Conservation (phyloP, 176 grass and related monocot species). For the Puccinellia tenuiflora region DNA sequence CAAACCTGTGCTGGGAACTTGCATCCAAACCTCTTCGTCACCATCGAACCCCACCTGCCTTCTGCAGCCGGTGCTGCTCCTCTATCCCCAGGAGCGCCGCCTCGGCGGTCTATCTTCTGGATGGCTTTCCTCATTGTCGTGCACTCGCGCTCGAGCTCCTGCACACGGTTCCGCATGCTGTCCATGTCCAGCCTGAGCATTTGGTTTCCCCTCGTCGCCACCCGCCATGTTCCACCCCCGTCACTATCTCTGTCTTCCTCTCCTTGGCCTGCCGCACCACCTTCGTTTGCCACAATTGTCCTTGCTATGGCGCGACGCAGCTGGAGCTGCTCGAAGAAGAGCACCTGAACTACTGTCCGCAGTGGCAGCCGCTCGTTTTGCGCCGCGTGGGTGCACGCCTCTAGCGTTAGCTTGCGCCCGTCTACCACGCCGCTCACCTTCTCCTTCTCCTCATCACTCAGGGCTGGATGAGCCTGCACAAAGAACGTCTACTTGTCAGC, state of each 20-base stretch:
- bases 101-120: conserved; percentile 66
- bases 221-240: conserved; percentile 43
- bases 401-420: conserved; percentile 84
- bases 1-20: conserved; percentile 93
- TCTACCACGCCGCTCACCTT: conserved; percentile 78
- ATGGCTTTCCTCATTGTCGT: conserved; percentile 84
- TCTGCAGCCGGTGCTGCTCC: conserved; percentile 11
- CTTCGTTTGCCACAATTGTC: conserved; percentile 67
- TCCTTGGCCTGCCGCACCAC: conserved; percentile 25
- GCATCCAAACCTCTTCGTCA: conserved; percentile 74
- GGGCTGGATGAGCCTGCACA: conserved; percentile 59
- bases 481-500: not conserved
- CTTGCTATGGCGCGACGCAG: conserved; percentile 72
- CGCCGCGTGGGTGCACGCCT: conserved; percentile 90
- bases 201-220: conserved; percentile 67
- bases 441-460: conserved; percentile 89
- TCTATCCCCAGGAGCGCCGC: not conserved
- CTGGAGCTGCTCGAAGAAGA: conserved; percentile 99
- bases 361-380: conserved; percentile 92
- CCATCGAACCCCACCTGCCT: conserved; percentile 47
- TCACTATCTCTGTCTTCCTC: conserved; percentile 33
- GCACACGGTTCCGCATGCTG: conserved; percentile 89
- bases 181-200: conserved; percentile 95
- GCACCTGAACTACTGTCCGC: conserved; percentile 85
- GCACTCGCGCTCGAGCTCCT: conserved; percentile 92